Conservation (phyloP, 2,329 filamentous ascomycete genomes). For the Hypoxylon sp. region DNA sequence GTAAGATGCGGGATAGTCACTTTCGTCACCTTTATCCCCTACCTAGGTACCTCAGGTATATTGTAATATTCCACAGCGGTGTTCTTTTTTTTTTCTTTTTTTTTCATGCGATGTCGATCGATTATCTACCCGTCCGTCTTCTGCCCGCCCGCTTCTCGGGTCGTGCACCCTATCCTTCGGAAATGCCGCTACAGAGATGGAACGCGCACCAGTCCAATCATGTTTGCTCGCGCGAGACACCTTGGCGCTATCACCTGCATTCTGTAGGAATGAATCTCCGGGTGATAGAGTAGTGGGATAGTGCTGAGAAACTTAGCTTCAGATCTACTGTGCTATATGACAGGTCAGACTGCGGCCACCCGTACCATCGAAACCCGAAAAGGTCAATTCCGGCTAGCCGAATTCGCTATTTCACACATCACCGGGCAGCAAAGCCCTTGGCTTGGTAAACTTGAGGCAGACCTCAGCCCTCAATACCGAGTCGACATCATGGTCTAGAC, state of each 20-base stretch:
- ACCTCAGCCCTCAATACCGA: constrained; percentile 3
- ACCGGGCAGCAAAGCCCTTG: not conserved
- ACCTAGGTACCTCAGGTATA: not conserved
- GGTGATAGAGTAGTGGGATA: not conserved
- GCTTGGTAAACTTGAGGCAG: not conserved
- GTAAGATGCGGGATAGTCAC: not conserved
- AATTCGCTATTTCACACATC: not conserved
- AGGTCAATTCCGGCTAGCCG: not conserved
- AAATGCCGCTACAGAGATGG: constrained; percentile 4
- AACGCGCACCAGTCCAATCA: constrained; percentile 8
- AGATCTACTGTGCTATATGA: constrained; percentile 6
- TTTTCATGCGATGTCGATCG: constrained; percentile 19
- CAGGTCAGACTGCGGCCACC: not conserved
- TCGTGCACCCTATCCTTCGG: constrained; percentile 14
- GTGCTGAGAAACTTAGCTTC: not conserved
- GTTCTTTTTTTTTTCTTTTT: not conserved
- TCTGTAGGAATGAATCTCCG: constrained; percentile 1
- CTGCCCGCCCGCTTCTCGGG: constrained; percentile 7
- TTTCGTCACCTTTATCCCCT: not conserved
- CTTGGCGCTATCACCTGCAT: constrained; percentile 1
- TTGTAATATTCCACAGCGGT: not conserved
- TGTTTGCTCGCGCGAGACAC: not conserved
- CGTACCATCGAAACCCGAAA: not conserved
- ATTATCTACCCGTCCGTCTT: constrained; percentile 29
- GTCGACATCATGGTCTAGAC: not conserved